A percentile compares a stretch with the other conserved stretches of the same genome.
These are phyloP conservation scores for Sherardia arvensis DNA, from an alignment of 257 asterid genomes.

Conservation along the genomic window DNA sequence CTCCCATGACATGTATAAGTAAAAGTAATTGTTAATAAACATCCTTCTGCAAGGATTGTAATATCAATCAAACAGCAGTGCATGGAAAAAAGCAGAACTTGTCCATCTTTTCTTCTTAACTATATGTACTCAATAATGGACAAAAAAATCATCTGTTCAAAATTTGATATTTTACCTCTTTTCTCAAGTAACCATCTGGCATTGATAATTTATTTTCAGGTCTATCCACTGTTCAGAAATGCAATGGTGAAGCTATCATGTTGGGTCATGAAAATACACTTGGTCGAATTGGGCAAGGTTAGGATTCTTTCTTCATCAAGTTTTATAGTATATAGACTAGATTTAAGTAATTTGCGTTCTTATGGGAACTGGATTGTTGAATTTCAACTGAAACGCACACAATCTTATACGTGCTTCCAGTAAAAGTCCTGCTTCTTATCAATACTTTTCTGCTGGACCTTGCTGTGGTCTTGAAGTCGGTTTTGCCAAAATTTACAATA, in stretches of 20 bases:
- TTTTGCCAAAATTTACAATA: neutral
- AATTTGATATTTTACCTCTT: constrained; percentile 7
- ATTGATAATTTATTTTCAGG: constrained; percentile 34
- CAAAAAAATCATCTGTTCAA: neutral
- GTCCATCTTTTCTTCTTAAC: neutral
- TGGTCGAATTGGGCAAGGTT: constrained; percentile 65
- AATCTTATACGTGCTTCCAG: neutral
- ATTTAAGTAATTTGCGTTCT: neutral
- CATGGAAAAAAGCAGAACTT: neutral
- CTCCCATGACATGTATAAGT: neutral
- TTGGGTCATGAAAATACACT: constrained; percentile 76
- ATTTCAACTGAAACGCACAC: too few relatives aligned
- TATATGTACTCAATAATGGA: neutral
- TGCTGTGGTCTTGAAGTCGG: neutral
- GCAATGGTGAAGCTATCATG: constrained; percentile 69
- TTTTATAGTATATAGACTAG: neutral
- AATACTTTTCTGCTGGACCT: neutral
- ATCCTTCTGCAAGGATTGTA: neutral
- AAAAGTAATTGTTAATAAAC: neutral
- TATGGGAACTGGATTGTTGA: too few relatives aligned
- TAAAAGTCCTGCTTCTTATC: neutral
- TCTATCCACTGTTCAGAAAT: constrained; percentile 80
- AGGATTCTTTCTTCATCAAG: neutral
- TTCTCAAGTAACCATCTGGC: neutral
- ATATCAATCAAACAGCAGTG: neutral